Base-by-base conservation (phyloP, 1,284 basidiomycete genomes). In the Anthracocystis walkeri region DNA sequence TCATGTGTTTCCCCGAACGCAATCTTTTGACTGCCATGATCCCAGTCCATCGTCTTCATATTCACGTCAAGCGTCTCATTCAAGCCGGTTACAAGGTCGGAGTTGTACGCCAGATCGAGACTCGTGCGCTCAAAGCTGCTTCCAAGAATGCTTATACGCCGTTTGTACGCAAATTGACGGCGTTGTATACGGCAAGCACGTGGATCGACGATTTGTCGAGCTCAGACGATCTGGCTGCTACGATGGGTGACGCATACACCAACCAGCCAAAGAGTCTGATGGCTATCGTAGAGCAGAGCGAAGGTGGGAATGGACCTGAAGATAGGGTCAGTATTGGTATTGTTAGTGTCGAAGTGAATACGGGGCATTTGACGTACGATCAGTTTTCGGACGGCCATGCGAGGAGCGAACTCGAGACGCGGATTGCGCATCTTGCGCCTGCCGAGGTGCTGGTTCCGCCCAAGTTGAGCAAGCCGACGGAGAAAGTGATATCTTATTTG, bases 301-400 rank as follows among this genome's bases (percentile, higher is more conserved):
- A 87, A 58, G 89, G 89, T 1, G 87, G 88, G 4, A 87, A 87
- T 66, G 89, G 88, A 4, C 79, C 85, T 0, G 90, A 90, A 64
- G 90, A 91, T 48, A 86, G 87, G 27, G 89, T 93, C 1, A 86
- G 83, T 6, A 88, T 97, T 49, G 92, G 91, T 1, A 87, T 97
- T 83, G 89, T 97, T 51, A 90, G 90, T 20, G 91, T 97, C 18
- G 90, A 91, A 57, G 93, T 94, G 0, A 91, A 91, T 55, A 97
- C 94, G 0, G 95, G 95, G 1, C 92, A 95, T 75, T 91, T 98
- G 2, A 87, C 94, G 0, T 98, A 93, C 90, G 96, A 99, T 80
- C 90, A 93, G 72, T 97, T 82, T 35, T 48, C 41, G 21, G 83
- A 84, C 57, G 73, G 69, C 4, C 51, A 66, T 31, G 59, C 81